Evolutionary conservation across 1,284 basidiomycete species (phyloP), one percentile per base, ranked within the genome.

Genomic region (Leccinum solheimii): DNA sequence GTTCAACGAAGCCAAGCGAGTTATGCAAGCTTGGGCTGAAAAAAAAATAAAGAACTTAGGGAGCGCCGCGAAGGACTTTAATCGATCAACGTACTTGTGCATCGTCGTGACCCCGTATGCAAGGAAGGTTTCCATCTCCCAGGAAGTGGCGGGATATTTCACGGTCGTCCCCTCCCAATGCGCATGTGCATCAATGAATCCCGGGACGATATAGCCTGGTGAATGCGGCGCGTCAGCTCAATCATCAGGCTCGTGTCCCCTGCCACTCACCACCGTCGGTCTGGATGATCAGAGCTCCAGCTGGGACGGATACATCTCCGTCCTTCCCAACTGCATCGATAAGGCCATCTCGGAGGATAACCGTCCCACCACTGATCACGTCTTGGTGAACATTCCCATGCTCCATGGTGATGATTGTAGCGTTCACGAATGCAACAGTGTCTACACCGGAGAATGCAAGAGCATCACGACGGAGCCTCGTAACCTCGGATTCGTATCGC

Each of bases 81-180:
- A 16, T 14, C 16, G 13, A 57, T 23, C 32, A 14, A 72, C 80
- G 58, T 67, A 90, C 87, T 91, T 91, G 78, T 91, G 89, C 60
- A 91, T 67, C 2, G 88, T 90, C 0, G 88, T 91, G 8, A 91
- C 82, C n/a, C 88, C 88, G 66, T 90, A 90, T 0, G 88, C 86
- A 32, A 91, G 80, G 81, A 90, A 90, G 0, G 87, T 83, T 69
- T 87, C 81, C 76, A 88, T 78, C 67, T 91, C 88, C 88, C 88
- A 91, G 2, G 88, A 88, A 55, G 79, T 80, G 3, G 86, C 79
- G 0, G 88, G 88, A 66, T 83, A 82, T 38, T 77, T 76, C 34
- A 77, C 79, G 0, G 52, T 64, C 61, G 81, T 83, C 0, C 86
- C 86, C 45, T 74, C 69, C 89, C 88, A 91, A 64, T 91, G 88